phyloP scores from a whole-genome alignment of 2,329 filamentous ascomycete species.

The Zymoseptoria pseudotritici region DNA sequence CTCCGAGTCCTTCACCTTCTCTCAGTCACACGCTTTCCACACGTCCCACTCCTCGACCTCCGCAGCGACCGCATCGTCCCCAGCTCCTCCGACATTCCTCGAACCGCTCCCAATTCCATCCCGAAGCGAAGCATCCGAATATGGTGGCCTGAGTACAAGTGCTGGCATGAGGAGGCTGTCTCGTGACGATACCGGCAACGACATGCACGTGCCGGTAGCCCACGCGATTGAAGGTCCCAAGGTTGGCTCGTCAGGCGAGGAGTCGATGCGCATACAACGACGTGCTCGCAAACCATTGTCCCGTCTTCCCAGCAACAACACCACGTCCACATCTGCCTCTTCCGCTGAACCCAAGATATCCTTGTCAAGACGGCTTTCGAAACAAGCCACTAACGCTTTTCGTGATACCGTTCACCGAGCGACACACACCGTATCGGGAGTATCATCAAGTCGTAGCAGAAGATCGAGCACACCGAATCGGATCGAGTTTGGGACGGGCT shows the following conservation, averaged over 20 bases:
- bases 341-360: background rate
- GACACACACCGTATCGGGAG: conserved; percentile 6
- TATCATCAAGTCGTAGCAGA: conserved; percentile 14
- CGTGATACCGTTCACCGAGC: conserved; percentile 11
- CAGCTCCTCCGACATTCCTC: background rate
- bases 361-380: background rate
- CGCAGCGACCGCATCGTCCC: background rate
- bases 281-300: conserved; percentile 7
- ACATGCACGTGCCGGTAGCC: conserved; percentile 15
- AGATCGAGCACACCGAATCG: conserved; percentile 22
- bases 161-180: conserved; percentile 10
- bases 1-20: background rate
- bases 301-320: background rate
- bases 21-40: conserved; percentile 20
- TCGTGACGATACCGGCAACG: conserved; percentile 25
- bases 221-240: background rate
- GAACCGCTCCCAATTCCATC: background rate
- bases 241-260: background rate
- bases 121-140: background rate
- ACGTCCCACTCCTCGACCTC: conserved; percentile 10
- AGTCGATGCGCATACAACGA: background rate
- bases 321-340: background rate
- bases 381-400: conserved; percentile 3
- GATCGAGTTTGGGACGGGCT: conserved; percentile 2
- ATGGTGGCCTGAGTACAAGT: background rate